Base-by-base conservation (phyloP, 2,329 filamentous ascomycete genomes). In the Akanthomyces dipterigenus region DNA sequence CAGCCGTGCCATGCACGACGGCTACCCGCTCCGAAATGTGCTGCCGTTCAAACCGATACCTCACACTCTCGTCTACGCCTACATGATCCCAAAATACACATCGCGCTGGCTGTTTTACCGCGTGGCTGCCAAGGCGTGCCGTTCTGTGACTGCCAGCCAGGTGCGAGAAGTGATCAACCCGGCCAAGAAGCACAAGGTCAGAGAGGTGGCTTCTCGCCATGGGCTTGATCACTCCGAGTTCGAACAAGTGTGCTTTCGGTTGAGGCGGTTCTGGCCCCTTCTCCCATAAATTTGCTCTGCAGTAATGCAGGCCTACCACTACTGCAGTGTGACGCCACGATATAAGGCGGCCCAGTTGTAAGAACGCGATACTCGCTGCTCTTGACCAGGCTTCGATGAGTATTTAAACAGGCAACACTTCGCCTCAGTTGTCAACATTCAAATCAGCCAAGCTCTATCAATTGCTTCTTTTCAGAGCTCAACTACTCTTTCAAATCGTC, bases 121-220 rank as follows among this genome's bases (percentile, higher is more conserved):
- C 36, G 64, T 65, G 1, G 71, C 71, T 9, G 74, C 76, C 6
- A 62, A 63, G 5, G 58, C 76, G 1, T 76, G 73, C 60, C 54
- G 68, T 7, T 65, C 62, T 16, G 60, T 67, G 12, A 34, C 67
- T 8, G 62, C 64, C 57, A 50, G 62, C 5, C 49, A 59, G 3
- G 70, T 80, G 2, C 66, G 73, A 5, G 78, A 80, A 67, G 77
- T 79, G 1, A 70, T 79, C 20, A 80, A 80, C 66, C 77, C 77
- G 1, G 67, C 63, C 36, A 79, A 76, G 60, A 72, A 75, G 38
- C 8, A 55, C 49, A 78, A 75, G 62, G 54, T 74, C 0, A 49
- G 61, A 1, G 67, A 67, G 55, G 75, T 79, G 6, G 76, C 77
- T 26, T 62, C 45, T 12, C 73, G 77, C 31, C 72, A 80, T 63